Evolutionary conservation across 2,329 filamentous ascomycete genomes (phyloP), one percentile per base, ranked within the genome.

Genomic region (Aspergillus sp.): DNA sequence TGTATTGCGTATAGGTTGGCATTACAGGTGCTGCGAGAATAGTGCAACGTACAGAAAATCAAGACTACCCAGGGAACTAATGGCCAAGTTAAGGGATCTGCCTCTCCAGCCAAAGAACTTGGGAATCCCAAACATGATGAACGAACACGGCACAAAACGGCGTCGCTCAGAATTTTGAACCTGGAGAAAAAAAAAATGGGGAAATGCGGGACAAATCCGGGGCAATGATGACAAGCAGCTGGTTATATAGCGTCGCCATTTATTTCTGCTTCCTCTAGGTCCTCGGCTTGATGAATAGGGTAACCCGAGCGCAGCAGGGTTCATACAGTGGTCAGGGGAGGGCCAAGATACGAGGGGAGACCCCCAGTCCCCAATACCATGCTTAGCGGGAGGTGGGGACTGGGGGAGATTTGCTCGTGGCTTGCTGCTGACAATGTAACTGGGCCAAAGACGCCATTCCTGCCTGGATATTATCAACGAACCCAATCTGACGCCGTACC

Each of bases 31-130:
- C 6, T 29, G 18, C 12, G 16, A 9, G 11, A 20, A 49, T 24
- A 6, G 10, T 12, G n/a, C 26, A 36, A 42, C 63, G 39, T 67
- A 71, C 67, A 75, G 52, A 63, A 75, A 75, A 63, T 78, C 77
- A 47, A 77, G 66, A 60, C 77, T 78, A n/a, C 77, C 78, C 53
- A 79, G 75, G 9, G 76, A 71, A 52, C 75, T 77, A 60, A 80
- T 77, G 18, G 76, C 77, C 51, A 71, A 47, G 59, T 71, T 71
- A 32, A 71, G 63, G 58, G 65, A 57, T 52, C 69, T 52, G 57
- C 69, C 69, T 64, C 63, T 64, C 55, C 58, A 70, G 42, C 69
- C 69, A 50, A 71, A 71, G 58, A 62, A 71, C 55, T 65, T 69
- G 42, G 67, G 67, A 54, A 69, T 61, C 26, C 67, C 69, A 62